Evolutionary conservation across 805 yeast genomes (phyloP).

Genomic region (Starmerella vaccinii): DNA sequence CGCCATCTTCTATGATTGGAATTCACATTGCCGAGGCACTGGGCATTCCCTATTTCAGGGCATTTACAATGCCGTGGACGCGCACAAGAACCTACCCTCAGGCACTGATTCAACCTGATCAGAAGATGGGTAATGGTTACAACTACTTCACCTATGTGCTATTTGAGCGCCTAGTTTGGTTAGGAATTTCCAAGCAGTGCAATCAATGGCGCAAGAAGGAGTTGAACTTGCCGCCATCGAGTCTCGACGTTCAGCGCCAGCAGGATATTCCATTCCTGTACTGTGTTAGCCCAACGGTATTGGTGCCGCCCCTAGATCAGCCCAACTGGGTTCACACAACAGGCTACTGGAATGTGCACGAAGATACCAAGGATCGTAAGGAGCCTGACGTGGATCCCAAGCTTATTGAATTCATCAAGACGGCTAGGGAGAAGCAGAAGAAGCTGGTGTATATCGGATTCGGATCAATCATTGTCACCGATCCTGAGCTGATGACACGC

Average conservation of each 20-base stretch:
- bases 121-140: constrained; percentile 84
- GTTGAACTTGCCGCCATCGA: constrained; percentile 57
- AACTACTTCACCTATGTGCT: constrained; percentile 86
- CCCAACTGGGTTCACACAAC: constrained; percentile 93
- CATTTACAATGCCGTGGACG: constrained; percentile 99
- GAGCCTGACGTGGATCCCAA: constrained; percentile 42
- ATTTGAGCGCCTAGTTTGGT: constrained; percentile 90
- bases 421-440: constrained; percentile 46
- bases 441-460: constrained; percentile 86
- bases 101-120: constrained; percentile 91
- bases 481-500: constrained; percentile 65
- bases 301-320: constrained; percentile 88
- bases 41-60: constrained; percentile 81
- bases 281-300: constrained; percentile 75
- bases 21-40: constrained; percentile 90
- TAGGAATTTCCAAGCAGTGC: constrained; percentile 76
- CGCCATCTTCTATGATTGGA: constrained; percentile 96
- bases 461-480: constrained; percentile 85
- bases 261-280: constrained; percentile 77
- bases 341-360: constrained; percentile 88
- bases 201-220: constrained; percentile 75
- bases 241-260: constrained; percentile 60
- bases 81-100: constrained; percentile 92
- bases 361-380: constrained; percentile 34
- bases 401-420: constrained; percentile 47